Conservation (phyloP, 306 rosid species). For the Pyrus pyrifolia region DNA sequence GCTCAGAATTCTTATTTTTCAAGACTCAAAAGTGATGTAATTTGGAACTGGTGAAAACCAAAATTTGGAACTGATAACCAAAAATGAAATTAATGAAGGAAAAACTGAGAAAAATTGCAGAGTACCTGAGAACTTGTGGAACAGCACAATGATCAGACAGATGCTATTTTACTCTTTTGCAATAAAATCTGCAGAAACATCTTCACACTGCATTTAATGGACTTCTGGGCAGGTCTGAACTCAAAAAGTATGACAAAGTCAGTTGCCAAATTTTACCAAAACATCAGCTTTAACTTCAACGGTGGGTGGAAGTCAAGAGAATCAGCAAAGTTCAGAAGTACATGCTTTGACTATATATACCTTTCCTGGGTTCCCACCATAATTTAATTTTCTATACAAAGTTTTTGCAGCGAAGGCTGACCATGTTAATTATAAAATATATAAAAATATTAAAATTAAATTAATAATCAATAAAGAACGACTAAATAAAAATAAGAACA, state of each 20-base stretch:
- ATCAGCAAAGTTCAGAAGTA: not conserved
- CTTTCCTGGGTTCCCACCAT: not conserved
- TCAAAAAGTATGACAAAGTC: not conserved
- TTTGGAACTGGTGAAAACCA: not conserved
- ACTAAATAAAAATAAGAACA: not conserved
- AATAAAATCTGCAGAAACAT: not conserved
- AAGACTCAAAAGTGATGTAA: not conserved
- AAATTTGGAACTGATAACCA: not conserved
- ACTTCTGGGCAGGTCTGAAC: not conserved
- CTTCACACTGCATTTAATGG: not conserved
- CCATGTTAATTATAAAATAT: not conserved
- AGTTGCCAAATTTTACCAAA: not conserved
- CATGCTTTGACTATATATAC: not conserved
- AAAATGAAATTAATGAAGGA: not conserved
- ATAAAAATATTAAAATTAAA: no score
- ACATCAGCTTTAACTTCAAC: not conserved
- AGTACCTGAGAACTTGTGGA: not conserved
- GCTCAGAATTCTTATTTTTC: not conserved
- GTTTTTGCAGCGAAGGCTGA: not conserved
- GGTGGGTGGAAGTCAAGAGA: not conserved
- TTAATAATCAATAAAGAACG: not conserved
- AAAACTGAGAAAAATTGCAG: not conserved
- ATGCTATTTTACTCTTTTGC: not conserved
- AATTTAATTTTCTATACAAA: not conserved
- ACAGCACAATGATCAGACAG: not conserved